Evolutionary conservation across 495 filamentous ascomycete species (phyloP), one percentile per base, ranked within the genome.

Genomic region (Parmelia sp.): DNA sequence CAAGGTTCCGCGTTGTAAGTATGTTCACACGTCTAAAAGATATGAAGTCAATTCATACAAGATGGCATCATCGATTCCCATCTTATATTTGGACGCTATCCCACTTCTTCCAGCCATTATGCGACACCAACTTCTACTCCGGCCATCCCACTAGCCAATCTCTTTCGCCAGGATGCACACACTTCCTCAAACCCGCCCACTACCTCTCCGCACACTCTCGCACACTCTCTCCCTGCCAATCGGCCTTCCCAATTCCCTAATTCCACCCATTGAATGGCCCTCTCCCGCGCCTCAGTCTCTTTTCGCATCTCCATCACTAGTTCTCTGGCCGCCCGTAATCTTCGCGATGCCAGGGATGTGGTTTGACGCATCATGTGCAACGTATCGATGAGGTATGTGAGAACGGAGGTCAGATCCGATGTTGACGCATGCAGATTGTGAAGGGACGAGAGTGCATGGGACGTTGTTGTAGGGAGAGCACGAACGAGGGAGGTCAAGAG

Each of bases 301-400:
- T 83, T 83, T 44, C 87, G 82, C 76, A 96, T 84, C 69, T 97
- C 92, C 1, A 86, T 84, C 4, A 96, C 88, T 40, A 91, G 82
- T 70, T 93, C 91, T 59, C 86, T 86, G 1, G 89, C 90, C 39
- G 83, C 86, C 60, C 87, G 82, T 37, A 97, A 77, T 37, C 88
- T 78, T 37, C 94, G 81, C 6, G 87, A 85, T 15, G 94, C 94
- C 0, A 86, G 86, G 2, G 85, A 86, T 2, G 89, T 92, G 0
- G 89, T 86, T 72, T 98, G 94, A 5, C 90, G 84, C n/a, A 85
- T 88, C 86, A 97, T 96, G 74, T 97, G 92, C 27, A 97, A 80
- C 0, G 90, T 91, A 72, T 98, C 94, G n/a, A 88, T 88, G 10
- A 98, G 81, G 68, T 89, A 85, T 64, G 89, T 89, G 53, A 98